Conservation (phyloP, 2,329 filamentous ascomycete species). For the Fusarium poae region DNA sequence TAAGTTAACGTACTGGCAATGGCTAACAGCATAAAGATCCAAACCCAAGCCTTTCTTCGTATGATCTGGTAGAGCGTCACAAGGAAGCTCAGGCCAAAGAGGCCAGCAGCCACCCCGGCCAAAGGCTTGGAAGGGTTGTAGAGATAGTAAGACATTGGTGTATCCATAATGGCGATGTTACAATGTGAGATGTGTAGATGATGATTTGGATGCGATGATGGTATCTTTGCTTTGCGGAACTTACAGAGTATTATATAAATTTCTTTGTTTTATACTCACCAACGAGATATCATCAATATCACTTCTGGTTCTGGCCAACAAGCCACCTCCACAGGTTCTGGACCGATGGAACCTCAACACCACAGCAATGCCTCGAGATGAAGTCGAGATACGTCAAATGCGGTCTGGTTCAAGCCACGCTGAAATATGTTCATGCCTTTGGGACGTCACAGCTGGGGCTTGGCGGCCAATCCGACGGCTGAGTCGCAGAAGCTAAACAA, state of each 20-base stretch:
- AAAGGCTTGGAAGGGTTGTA: slow-evolving; percentile 36
- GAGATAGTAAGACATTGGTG: slow-evolving; percentile 31
- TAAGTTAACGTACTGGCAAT: slow-evolving; percentile 26
- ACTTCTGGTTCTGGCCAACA: neutral
- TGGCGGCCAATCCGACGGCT: slow-evolving; percentile 6
- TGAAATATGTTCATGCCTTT: neutral
- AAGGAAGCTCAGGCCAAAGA: slow-evolving; percentile 37
- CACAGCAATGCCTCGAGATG: slow-evolving; percentile 6
- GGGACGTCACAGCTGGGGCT: neutral
- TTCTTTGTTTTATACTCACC: neutral
- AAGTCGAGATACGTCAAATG: neutral
- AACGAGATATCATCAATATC: neutral
- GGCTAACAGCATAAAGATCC: slow-evolving; percentile 37
- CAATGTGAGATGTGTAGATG: neutral
- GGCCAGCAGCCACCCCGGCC: slow-evolving; percentile 37
- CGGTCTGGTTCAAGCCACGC: slow-evolving; percentile 4
- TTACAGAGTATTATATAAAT: slow-evolving; percentile 7
- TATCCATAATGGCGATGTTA: slow-evolving; percentile 4
- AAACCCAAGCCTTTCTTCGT: slow-evolving; percentile 40
- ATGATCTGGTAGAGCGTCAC: slow-evolving; percentile 36
- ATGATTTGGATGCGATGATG: neutral
- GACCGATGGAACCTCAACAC: slow-evolving; percentile 6
- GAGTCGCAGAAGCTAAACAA: neutral
- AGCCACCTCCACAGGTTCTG: slow-evolving; percentile 4
- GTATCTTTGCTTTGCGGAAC: neutral